Base-by-base conservation (phyloP, 768 basidiomycete species). In the Leccinum obscurum region DNA sequence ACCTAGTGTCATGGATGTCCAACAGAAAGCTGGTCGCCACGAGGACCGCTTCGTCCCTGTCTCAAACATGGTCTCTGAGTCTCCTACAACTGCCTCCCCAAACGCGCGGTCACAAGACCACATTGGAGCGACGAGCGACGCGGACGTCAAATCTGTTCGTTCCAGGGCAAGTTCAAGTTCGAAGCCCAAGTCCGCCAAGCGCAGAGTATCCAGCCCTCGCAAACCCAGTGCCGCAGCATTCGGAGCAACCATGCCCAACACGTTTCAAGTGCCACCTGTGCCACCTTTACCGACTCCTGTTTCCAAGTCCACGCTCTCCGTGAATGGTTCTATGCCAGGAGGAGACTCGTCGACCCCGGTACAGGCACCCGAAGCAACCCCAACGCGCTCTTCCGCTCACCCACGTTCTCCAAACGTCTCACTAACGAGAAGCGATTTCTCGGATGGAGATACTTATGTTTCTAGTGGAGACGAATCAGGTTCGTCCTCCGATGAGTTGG, bases 211-310 rank as follows among this genome's bases (percentile, higher is more conserved):
- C 3, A 3, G 35, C 9, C 13, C 66, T 32, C 71, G 75, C 35
- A 78, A 74, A 66, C 81, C 84, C 2, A 80, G 83, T 0, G 83
- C 85, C 54, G 86, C 88, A 1, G 84, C 85, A 3, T 85, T 85
- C 17, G 85, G 87, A 17, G 75, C 87, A 32, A 82, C 86, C 51
- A 88, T 90, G 82, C 83, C 85, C 11, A 83, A 85, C 62, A 77
- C 84, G 0, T 70, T 85, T 57, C 78, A 79, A 2, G 74, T 81
- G 5, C 81, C 82, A 20, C 81, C 72, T 11, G 13, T 71, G 11
- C 71, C 72, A 1, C 59, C 66, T 52, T 51, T 59, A 37, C 55
- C 70, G 30, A 4, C 59, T 53, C 24, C 68, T 53, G 35, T 53
- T 39, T 52, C 72, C 34, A 74, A 58, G 56, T 64, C 64, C 5